Conservation (phyloP, 163 green algal species). For the Chlamydomonas reinhardtii region DNA sequence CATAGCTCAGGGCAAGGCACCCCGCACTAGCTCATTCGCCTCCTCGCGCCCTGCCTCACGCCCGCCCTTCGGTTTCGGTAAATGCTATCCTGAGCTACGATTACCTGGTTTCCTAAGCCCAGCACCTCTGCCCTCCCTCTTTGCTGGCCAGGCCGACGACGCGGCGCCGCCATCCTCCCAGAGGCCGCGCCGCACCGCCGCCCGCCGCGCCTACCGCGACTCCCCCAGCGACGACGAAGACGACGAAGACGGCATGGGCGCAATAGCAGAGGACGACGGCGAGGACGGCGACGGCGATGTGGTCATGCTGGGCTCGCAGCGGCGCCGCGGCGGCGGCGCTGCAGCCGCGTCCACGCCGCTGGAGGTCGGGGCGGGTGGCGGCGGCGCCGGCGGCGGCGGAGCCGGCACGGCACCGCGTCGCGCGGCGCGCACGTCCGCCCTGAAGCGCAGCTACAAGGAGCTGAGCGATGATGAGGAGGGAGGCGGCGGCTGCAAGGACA, state of each 20-base stretch:
- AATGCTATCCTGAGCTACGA: no score
- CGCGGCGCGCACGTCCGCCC: neutral
- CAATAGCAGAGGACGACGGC: neutral
- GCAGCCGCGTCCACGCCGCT: neutral
- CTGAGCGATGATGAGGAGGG: neutral
- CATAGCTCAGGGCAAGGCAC: no score
- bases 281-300: neutral
- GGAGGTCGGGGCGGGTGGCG: no score
- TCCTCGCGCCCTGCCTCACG: no score
- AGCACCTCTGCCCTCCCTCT: no score
- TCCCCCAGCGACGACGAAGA: neutral
- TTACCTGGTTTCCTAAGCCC: no score
- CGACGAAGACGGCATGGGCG: neutral
- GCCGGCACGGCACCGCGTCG: no score
- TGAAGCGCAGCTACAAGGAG: neutral
- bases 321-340: neutral
- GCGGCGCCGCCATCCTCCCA: conserved; percentile 18
- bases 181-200: conserved; percentile 26
- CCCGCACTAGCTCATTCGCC: no score
- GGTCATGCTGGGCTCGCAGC: neutral
- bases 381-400: no score
- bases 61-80: no score
- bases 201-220: conserved; percentile 9
- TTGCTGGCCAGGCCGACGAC: neutral
- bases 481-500: neutral